These are phyloP conservation scores for Teratosphaeria epicoccoides DNA, from an alignment of 2,329 filamentous ascomycete genomes.

Conservation along the genomic window DNA sequence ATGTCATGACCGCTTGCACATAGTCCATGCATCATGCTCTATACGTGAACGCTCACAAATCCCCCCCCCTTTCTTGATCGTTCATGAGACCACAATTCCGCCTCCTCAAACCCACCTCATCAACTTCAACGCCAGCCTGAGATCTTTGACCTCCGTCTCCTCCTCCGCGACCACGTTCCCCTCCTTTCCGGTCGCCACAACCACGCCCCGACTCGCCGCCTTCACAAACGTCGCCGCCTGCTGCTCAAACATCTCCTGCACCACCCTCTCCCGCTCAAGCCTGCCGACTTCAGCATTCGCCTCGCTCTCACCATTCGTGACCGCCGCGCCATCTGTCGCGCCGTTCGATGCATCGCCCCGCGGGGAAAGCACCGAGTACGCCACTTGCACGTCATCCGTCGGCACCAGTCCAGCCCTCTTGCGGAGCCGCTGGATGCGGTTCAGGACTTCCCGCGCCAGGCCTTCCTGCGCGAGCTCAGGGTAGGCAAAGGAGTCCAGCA, in stretches of 20 bases:
- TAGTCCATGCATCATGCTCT: not conserved
- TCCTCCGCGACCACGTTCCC: slow-evolving; percentile 61
- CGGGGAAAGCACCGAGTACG: slow-evolving; percentile 63
- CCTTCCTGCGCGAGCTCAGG: slow-evolving; percentile 82
- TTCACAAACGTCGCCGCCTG: slow-evolving; percentile 26
- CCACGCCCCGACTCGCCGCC: slow-evolving; percentile 24
- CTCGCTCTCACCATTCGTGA: slow-evolving; percentile 10
- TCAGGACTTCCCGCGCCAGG: slow-evolving; percentile 81
- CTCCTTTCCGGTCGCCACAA: slow-evolving; percentile 8
- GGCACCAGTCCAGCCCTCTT: slow-evolving; percentile 88
- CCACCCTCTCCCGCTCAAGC: slow-evolving; percentile 21
- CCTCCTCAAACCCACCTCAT: slow-evolving; percentile 4
- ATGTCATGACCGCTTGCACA: no score
- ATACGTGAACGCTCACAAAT: not conserved
- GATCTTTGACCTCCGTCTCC: slow-evolving; percentile 63
- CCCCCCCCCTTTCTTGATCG: not conserved
- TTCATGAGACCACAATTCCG: not conserved
- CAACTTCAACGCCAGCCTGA: slow-evolving; percentile 9
- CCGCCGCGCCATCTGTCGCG: slow-evolving; percentile 13
- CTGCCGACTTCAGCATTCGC: slow-evolving; percentile 16
- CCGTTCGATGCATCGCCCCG: slow-evolving; percentile 35
- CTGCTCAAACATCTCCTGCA: slow-evolving; percentile 27
- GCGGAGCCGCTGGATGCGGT: slow-evolving; percentile 79
- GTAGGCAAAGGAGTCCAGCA: slow-evolving; percentile 74
- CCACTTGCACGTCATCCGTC: slow-evolving; percentile 93